Conservation (phyloP, 2,329 filamentous ascomycete species). For the Hypomyces rosellus region DNA sequence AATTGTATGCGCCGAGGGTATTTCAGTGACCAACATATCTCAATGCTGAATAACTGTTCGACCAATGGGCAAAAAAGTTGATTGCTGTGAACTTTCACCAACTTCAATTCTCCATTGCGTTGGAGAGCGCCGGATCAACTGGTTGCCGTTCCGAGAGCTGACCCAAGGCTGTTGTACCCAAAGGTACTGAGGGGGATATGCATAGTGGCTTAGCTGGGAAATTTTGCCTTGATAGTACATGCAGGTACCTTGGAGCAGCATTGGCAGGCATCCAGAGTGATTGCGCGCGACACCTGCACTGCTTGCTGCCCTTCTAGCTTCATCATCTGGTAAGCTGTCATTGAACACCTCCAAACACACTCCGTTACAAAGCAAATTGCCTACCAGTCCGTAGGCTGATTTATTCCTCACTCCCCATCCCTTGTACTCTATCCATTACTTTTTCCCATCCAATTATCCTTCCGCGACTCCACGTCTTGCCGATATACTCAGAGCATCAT, state of each 20-base stretch:
- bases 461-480: neutral
- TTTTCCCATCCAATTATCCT: neutral
- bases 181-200: conserved; percentile 2
- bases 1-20: neutral
- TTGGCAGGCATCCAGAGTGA: conserved; percentile 13
- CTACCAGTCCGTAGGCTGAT: neutral
- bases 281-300: conserved; percentile 13
- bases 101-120: neutral
- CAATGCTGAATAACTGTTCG: neutral
- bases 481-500: conserved; percentile 40
- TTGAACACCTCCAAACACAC: conserved; percentile 4
- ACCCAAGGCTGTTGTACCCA: neutral
- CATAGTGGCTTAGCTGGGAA: too few relatives aligned
- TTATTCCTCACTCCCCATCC: neutral
- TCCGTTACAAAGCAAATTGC: conserved; percentile 4
- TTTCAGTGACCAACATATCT: neutral
- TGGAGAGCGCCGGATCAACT: conserved; percentile 9
- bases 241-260: neutral
- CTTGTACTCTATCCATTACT: neutral
- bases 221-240: neutral
- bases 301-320: conserved; percentile 13
- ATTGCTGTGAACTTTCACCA: neutral
- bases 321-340: conserved; percentile 10
- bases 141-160: conserved; percentile 8
- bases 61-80: neutral